Percentiles rank a stretch among this genome's conserved stretches.
phyloP scores from a whole-genome alignment of 2,329 filamentous ascomycete species.

The Penicillium sp. region DNA sequence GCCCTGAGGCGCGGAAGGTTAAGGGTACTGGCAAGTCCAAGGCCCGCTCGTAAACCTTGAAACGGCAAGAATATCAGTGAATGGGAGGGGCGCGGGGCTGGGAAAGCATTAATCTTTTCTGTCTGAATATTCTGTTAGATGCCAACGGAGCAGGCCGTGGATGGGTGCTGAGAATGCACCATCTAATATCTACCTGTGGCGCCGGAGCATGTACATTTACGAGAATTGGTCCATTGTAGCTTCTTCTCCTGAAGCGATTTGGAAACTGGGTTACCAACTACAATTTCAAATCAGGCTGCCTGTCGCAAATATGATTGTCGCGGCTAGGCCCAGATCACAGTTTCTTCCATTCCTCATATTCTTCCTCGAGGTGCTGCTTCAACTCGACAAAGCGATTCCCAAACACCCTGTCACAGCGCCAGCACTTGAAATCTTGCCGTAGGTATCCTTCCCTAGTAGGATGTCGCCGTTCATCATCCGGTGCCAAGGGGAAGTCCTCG shows the following conservation, averaged over 20 bases:
- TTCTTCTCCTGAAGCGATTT: constrained; percentile 4
- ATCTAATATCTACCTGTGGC: constrained; percentile 2
- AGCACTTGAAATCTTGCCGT: constrained; percentile 66
- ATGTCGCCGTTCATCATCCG: constrained; percentile 59
- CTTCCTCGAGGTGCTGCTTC: constrained; percentile 68
- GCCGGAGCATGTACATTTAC: constrained; percentile 17
- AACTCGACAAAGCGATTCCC: constrained; percentile 66
- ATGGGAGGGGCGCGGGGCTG: constrained; percentile 4
- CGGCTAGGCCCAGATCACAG: constrained; percentile 42
- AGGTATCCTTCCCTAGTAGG: constrained; percentile 57
- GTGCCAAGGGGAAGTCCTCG: constrained; percentile 69
- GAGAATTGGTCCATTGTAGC: constrained; percentile 7
- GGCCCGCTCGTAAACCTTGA: constrained; percentile 29
- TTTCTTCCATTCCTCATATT: constrained; percentile 70
- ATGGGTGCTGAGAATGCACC: constrained; percentile 17
- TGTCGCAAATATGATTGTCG: neutral
- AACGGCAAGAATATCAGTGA: constrained; percentile 3
- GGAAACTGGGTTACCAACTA: neutral
- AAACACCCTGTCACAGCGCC: constrained; percentile 74
- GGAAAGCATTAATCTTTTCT: constrained; percentile 5
- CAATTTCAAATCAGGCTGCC: constrained; percentile 1
- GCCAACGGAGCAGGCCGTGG: neutral
- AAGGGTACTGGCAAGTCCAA: constrained; percentile 46
- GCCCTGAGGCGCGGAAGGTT: constrained; percentile 64
- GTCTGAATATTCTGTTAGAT: constrained; percentile 1